A percentile compares a stretch with the other conserved stretches of the same genome.
Evolutionary conservation across 345 rosid species (phyloP).

Genomic region (Melaleuca quinquenervia): DNA sequence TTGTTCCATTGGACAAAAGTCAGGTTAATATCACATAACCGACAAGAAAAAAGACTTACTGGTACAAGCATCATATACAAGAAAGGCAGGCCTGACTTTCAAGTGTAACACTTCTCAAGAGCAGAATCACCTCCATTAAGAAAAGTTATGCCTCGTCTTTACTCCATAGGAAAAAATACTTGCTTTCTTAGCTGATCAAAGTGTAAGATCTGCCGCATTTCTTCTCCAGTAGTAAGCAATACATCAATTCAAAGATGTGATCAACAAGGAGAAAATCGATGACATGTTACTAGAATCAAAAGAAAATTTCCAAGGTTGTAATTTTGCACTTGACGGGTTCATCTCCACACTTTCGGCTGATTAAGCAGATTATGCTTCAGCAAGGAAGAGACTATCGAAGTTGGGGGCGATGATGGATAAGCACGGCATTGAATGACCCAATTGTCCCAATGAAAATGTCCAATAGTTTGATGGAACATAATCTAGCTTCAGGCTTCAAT

Average conservation of each 20-base stretch:
- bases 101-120: not conserved
- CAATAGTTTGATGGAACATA: not conserved
- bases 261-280: not conserved
- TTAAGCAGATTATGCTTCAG: not conserved
- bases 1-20: slow-evolving; percentile 7
- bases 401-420: not conserved
- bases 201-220: not conserved
- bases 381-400: not conserved
- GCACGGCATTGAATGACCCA: not conserved
- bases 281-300: not conserved
- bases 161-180: not conserved
- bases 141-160: not conserved
- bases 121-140: not conserved
- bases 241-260: not conserved
- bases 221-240: not conserved
- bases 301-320: not conserved
- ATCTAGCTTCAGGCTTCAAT: not conserved
- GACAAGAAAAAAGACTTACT: fast-evolving
- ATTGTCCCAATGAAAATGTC: not conserved
- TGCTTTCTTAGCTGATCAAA: not conserved
- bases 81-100: not conserved
- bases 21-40: not conserved
- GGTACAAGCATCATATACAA: not conserved
- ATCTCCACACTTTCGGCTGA: not conserved
- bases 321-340: not conserved